Evolutionary conservation across 2,329 filamentous ascomycete species (phyloP).

Genomic region (Claviceps spartinae): DNA sequence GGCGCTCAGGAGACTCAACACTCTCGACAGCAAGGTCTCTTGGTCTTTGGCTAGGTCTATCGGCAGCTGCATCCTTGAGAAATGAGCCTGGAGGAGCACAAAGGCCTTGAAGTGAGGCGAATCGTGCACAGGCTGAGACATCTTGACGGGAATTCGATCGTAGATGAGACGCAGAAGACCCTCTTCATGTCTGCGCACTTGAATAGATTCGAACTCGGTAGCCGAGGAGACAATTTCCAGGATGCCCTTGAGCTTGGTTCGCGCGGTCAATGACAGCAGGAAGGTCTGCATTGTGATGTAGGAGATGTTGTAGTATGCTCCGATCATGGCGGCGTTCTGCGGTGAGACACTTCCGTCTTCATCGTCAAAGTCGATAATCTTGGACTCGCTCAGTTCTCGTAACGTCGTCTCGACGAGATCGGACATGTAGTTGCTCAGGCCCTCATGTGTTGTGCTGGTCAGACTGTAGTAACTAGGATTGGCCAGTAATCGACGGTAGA

Average conservation of each 20-base stretch:
- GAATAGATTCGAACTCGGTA: slow-evolving; percentile 89
- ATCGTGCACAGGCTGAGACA: slow-evolving; percentile 73
- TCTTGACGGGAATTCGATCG: slow-evolving; percentile 88
- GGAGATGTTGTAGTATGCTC: slow-evolving; percentile 97
- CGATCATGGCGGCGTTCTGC: slow-evolving; percentile 94
- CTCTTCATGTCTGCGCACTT: slow-evolving; percentile 87
- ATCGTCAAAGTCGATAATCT: slow-evolving; percentile 91
- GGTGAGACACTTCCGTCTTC: slow-evolving; percentile 82
- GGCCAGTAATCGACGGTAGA: slow-evolving; percentile 84
- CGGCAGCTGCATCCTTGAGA: slow-evolving; percentile 91
- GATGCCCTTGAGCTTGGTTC: slow-evolving; percentile 92
- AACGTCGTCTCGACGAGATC: slow-evolving; percentile 88
- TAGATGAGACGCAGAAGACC: slow-evolving; percentile 81
- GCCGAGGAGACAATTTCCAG: slow-evolving; percentile 95
- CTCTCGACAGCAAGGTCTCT: slow-evolving; percentile 71
- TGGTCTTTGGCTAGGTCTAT: slow-evolving; percentile 95
- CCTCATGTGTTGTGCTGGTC: slow-evolving; percentile 77
- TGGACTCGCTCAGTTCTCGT: slow-evolving; percentile 79
- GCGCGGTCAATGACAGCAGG: slow-evolving; percentile 73
- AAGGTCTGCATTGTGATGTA: slow-evolving; percentile 99
- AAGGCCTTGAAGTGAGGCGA: slow-evolving; percentile 98
- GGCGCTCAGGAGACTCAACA: slow-evolving; percentile 77
- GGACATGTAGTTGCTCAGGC: slow-evolving; percentile 84
- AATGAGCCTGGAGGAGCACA: slow-evolving; percentile 92
- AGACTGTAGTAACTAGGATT: slow-evolving; percentile 96